Base-by-base conservation (phyloP, 371 early-diverging fungal genomes). In the Blakeslea trispora region DNA sequence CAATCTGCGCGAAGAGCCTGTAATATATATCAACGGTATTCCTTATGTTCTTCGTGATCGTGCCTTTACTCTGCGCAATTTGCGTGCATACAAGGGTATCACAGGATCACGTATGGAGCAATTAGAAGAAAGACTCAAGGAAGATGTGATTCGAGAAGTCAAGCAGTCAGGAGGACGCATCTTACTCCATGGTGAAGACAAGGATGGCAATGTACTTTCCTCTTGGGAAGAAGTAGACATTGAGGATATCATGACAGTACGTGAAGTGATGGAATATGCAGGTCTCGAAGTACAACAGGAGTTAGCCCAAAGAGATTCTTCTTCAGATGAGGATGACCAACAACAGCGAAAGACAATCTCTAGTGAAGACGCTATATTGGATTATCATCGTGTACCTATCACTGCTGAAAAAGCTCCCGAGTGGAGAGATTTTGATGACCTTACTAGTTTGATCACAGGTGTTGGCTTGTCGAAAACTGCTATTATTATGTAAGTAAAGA, bases 1-100 rank as follows among this genome's bases (percentile, higher is more conserved):
- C 56, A 89, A 88, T 59, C 55, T 90, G 17, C 75, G 91, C 41
- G 89, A 91, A 62, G 90, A 91, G 55, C 90, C 90, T 17, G 75
- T 91, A 19, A 81, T 89, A 8, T 90, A 90, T 59, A 79, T 91
- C 52, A 84, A 87, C 50, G 87, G 85, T n/a, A 66, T 75, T 10
- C 89, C 92, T 6, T 88, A 87, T 66, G 91, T 90, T 0, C 77
- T 91, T 2, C 76, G 91, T 35, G 88, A 88, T 57, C 68, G 81
- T n/a, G 81, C 72, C 31, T 68, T 81, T 50, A 83, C 87, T 1
- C 58, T 90, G 15, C 77, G 89, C 19, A 88, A 90, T 58, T 81
- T 87, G 37, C 79, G 83, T 43, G 81, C 85, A 0, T 89, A 86
- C 61, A 72, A 82, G 23, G 92, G 92, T 10, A 89, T 91, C 35